Conservation (phyloP, 2,329 filamentous ascomycete species). For the Rhynchosporium secalis region DNA sequence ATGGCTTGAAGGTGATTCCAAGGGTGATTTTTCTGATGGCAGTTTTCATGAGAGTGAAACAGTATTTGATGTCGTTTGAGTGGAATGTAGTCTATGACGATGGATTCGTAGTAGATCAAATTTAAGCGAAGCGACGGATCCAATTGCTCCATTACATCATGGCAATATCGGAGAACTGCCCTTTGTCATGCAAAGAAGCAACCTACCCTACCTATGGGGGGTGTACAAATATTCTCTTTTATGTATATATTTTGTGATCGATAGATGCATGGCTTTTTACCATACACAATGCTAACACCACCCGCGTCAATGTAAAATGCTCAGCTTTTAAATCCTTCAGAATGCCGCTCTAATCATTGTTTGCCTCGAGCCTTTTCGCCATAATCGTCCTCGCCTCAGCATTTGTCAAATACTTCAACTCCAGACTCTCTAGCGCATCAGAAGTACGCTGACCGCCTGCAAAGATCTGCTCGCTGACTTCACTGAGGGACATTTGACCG, state of each 20-base stretch:
- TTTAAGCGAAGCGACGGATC: background rate
- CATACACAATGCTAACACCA: background rate
- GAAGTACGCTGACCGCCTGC: conserved; percentile 58
- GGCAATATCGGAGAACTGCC: too few species aligned
- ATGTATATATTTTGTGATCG: background rate
- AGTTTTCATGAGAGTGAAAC: background rate
- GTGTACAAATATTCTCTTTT: too few species aligned
- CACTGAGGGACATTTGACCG: conserved; percentile 48
- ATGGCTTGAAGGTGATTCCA: background rate
- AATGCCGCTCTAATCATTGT: conserved; percentile 10
- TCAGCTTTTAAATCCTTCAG: background rate
- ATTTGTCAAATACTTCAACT: conserved; percentile 60
- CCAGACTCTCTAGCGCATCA: conserved; percentile 61
- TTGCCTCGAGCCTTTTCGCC: conserved; percentile 63
- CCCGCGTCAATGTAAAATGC: background rate
- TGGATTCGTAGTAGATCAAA: background rate
- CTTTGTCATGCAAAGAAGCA: too few species aligned
- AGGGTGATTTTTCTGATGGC: too few species aligned
- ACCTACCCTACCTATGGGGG: too few species aligned
- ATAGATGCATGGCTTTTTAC: background rate
- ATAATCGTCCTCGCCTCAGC: conserved; percentile 66
- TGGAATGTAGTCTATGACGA: conserved; percentile 11
- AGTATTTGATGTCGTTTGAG: background rate
- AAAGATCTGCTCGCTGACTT: conserved; percentile 57
- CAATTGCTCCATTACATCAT: conserved; percentile 7